Evolutionary conservation across 2,329 filamentous ascomycete genomes (phyloP), one percentile per base, ranked within the genome.

Genomic region (Drechslerella dactyloides): DNA sequence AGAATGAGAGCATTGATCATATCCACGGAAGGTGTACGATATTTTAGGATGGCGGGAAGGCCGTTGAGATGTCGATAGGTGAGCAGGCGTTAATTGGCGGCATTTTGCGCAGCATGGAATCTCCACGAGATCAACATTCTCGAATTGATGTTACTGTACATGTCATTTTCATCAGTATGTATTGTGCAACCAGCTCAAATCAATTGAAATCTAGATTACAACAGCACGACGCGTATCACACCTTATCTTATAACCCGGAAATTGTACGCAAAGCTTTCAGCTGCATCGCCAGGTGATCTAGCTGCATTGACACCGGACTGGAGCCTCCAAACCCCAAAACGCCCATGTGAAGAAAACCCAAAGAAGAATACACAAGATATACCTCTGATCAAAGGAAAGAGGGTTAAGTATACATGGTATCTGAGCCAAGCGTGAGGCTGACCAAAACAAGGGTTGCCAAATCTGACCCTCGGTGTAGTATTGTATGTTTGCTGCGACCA

Each of bases 361-460:
- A n/a, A n/a, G n/a, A n/a, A n/a, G n/a, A n/a, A n/a, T n/a, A n/a
- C 64, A 48, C 27, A 59, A 27, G 57, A 53, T 40, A 48, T 46
- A 50, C 40, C 37, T 48, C 37, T 48, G 24, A 30, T 19, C 23
- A 48, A 55, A 56, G 23, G 17, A 35, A 48, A 52, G 48, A 46
- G 30, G 10, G 30, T 44, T 55, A 54, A 63, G 58, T 56, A 48
- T 64, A 61, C 61, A 72, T 60, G 54, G 59, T 65, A 72, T 64
- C 33, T 27, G 33, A 53, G 59, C 27, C 44, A 40, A 55, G 46
- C 44, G 30, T 23, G 46, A 23, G 17, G 48, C 21, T 35, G 46
- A 40, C 42, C 30, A 30, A 19, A 55, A 63, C 35, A 40, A 63
- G 44, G 40, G 19, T 30, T 10, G 27, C 10, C 37, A 46, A 55